phyloP scores from a whole-genome alignment of 768 basidiomycete species.

The Calocybe cyanea region DNA sequence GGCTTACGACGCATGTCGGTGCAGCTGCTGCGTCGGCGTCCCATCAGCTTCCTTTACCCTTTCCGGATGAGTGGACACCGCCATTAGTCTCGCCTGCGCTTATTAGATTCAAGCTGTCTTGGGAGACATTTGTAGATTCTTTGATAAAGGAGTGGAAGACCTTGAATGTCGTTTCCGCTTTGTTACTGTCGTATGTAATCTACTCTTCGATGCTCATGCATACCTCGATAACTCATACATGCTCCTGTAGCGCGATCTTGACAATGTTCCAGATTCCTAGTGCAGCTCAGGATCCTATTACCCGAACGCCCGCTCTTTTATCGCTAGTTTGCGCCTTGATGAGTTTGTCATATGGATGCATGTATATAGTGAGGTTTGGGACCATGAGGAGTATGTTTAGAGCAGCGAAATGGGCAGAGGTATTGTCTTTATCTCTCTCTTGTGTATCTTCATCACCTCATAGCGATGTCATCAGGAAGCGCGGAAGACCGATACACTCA shows the following conservation, averaged over 20 bases:
- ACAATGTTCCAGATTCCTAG: conserved; percentile 19
- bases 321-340: conserved; percentile 54
- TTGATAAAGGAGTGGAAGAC: conserved; percentile 19
- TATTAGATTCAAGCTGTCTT: conserved; percentile 47
- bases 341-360: conserved; percentile 56
- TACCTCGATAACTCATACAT: neutral
- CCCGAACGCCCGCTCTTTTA: conserved; percentile 48
- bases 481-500: conserved; percentile 26
- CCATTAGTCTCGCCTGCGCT: conserved; percentile 60
- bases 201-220: too few species aligned
- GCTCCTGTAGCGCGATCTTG: conserved; percentile 15
- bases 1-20: conserved; percentile 21
- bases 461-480: conserved; percentile 48
- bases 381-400: conserved; percentile 61
- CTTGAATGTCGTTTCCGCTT: conserved; percentile 18
- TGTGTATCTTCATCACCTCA: neutral
- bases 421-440: conserved; percentile 15
- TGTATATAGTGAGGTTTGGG: conserved; percentile 57
- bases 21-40: conserved; percentile 19
- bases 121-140: conserved; percentile 18
- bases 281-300: conserved; percentile 47
- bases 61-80: conserved; percentile 52
- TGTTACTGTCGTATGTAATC: conserved; percentile 16
- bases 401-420: conserved; percentile 60
- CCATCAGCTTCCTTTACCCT: conserved; percentile 27